Conservation (phyloP, 2,329 filamentous ascomycete species). For the Dryadomyces quercivorus region DNA sequence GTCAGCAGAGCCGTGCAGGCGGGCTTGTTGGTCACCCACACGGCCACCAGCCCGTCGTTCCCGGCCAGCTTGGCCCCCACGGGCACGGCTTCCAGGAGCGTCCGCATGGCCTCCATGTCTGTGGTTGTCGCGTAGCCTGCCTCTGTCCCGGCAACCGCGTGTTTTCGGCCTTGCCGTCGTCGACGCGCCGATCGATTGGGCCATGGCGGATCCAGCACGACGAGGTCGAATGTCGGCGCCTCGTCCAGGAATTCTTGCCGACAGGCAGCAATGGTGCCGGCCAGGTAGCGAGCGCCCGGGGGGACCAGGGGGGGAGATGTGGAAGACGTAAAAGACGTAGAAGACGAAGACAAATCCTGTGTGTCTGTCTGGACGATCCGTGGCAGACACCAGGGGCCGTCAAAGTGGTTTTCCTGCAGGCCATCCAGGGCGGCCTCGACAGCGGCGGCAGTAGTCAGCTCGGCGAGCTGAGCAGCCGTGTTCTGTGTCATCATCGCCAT, state of each 20-base stretch:
- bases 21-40: conserved; percentile 70
- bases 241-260: conserved; percentile 26
- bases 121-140: conserved; percentile 28
- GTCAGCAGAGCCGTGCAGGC: conserved; percentile 43
- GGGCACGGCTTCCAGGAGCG: conserved; percentile 42
- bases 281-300: conserved; percentile 29
- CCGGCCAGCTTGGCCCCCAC: conserved; percentile 39
- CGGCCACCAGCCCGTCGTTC: conserved; percentile 48
- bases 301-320: conserved; percentile 22
- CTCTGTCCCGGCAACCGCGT: not conserved
- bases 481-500: conserved; percentile 2
- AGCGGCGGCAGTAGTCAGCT: conserved; percentile 38
- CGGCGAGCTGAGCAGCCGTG: conserved; percentile 36
- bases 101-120: conserved; percentile 31
- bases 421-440: conserved; percentile 31
- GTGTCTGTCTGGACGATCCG: conserved; percentile 8
- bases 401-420: conserved; percentile 18
- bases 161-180: not conserved
- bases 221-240: conserved; percentile 46
- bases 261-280: conserved; percentile 33
- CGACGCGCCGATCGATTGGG: conserved; percentile 59
- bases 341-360: not conserved
- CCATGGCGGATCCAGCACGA: conserved; percentile 71
- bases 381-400: conserved; percentile 35
- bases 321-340: not conserved